A percentile compares a stretch with the other conserved stretches of the same genome.
These are phyloP conservation scores for Arbutus unedo DNA, from an alignment of 148 eudicot species.

Conservation along the genomic window DNA sequence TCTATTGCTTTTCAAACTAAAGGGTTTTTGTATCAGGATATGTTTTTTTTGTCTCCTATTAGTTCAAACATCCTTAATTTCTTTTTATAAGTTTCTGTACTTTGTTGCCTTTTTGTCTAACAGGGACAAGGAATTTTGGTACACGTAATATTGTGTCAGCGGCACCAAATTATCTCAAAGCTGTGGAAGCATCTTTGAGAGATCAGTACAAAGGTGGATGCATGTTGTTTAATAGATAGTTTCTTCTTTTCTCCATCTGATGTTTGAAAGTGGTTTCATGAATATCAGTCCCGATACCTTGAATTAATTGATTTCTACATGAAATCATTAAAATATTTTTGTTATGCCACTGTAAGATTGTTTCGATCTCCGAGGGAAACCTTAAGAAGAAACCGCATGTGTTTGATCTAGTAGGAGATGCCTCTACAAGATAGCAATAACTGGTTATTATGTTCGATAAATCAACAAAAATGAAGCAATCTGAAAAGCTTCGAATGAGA, in stretches of 20 bases:
- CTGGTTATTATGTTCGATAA: background rate
- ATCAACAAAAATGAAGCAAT: background rate
- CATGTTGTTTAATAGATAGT: background rate
- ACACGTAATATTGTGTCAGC: background rate
- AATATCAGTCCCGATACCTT: background rate
- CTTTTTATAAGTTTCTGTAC: background rate
- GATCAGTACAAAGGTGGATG: slow-evolving; percentile 11
- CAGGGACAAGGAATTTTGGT: slow-evolving; percentile 6
- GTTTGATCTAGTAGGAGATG: background rate
- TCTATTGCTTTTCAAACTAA: background rate
- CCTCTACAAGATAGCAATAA: background rate
- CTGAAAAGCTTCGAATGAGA: background rate
- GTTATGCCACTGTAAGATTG: background rate
- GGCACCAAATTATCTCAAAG: slow-evolving; percentile 1
- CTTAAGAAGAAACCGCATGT: background rate
- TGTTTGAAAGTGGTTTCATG: background rate
- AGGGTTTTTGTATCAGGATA: background rate
- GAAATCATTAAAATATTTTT: background rate
- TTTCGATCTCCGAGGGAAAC: background rate
- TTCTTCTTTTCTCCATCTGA: slow-evolving; percentile 1
- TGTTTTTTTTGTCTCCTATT: background rate
- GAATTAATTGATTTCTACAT: slow-evolving; percentile 1
- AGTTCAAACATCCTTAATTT: background rate
- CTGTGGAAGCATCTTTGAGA: slow-evolving; percentile 1
- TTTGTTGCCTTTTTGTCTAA: background rate